phyloP scores from a whole-genome alignment of 768 basidiomycete genomes.

The Mycena amicta region DNA sequence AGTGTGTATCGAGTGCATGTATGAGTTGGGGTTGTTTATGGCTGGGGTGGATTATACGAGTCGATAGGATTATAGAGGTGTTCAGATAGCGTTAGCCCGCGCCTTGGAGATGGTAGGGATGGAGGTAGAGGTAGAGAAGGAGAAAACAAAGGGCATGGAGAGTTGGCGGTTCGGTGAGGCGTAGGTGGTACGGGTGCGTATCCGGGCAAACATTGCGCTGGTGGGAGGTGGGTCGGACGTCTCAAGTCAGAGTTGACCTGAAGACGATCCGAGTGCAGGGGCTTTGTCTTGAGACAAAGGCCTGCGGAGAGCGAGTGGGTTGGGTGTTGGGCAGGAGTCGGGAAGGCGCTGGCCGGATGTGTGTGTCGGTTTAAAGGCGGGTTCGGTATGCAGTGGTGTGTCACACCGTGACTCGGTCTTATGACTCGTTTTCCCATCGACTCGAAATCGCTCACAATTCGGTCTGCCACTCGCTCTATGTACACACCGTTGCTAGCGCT shows the following conservation, averaged over 20 bases:
- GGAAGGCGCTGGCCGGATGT: not conserved
- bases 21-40: slow-evolving; percentile 33
- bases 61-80: slow-evolving; percentile 31
- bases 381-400: not conserved
- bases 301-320: slow-evolving; percentile 11
- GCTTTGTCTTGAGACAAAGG: slow-evolving; percentile 23
- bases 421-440: not conserved
- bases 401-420: not conserved
- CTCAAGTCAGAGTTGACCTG: slow-evolving; percentile 21
- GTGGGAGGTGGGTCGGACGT: slow-evolving; percentile 12
- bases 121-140: slow-evolving; percentile 23
- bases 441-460: not conserved
- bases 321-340: slow-evolving; percentile 3
- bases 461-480: not conserved
- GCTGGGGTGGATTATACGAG: slow-evolving; percentile 25
- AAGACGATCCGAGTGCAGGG: slow-evolving; percentile 24
- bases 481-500: not conserved
- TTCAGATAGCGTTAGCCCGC: slow-evolving; percentile 39
- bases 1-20: slow-evolving; percentile 35
- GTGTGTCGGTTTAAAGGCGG: not conserved
- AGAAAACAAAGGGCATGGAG: slow-evolving; percentile 25
- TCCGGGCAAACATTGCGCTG: slow-evolving; percentile 21
- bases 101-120: slow-evolving; percentile 34
- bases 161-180: slow-evolving; percentile 22
- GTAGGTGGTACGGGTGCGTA: slow-evolving; percentile 28